phyloP scores from a whole-genome alignment of 495 filamentous ascomycete genomes.

The Entonaema liquescens region DNA sequence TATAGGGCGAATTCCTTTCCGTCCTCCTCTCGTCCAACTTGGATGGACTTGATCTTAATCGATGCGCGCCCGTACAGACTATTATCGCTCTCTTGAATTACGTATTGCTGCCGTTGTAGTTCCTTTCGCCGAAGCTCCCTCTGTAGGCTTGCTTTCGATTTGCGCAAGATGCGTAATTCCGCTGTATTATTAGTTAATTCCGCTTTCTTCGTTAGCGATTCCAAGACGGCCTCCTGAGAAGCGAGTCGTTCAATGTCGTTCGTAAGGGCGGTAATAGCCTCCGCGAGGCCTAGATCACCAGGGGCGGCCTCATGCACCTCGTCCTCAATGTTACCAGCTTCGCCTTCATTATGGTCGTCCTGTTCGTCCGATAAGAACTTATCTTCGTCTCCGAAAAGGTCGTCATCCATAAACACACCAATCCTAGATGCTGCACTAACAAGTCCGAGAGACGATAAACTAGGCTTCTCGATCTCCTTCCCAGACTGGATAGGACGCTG shows the following conservation, averaged over 20 bases:
- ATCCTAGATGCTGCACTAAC: constrained; percentile 81
- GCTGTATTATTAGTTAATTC: constrained; percentile 96
- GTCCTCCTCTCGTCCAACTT: constrained; percentile 90
- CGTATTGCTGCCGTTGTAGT: constrained; percentile 95
- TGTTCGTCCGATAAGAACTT: constrained; percentile 86
- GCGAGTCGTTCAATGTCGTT: constrained; percentile 88
- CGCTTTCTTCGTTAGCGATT: constrained; percentile 90
- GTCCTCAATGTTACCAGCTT: constrained; percentile 71
- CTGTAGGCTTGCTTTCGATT: constrained; percentile 91
- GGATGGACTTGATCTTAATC: constrained; percentile 88
- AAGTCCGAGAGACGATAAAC: constrained; percentile 88
- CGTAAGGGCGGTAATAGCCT: constrained; percentile 86
- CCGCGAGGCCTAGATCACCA: constrained; percentile 90
- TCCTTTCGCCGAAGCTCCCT: constrained; percentile 93
- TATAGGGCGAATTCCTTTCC: constrained; percentile 95
- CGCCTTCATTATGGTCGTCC: constrained; percentile 73
- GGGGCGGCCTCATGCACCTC: constrained; percentile 95
- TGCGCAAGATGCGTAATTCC: constrained; percentile 89
- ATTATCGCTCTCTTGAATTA: constrained; percentile 97
- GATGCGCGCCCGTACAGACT: constrained; percentile 92
- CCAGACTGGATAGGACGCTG: constrained; percentile 39
- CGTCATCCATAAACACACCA: constrained; percentile 90
- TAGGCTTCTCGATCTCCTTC: constrained; percentile 75
- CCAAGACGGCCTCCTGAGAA: constrained; percentile 88
- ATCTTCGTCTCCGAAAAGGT: constrained; percentile 91